phyloP scores from a whole-genome alignment of 129 eudicot genomes.

The Flaveria bidentis region DNA sequence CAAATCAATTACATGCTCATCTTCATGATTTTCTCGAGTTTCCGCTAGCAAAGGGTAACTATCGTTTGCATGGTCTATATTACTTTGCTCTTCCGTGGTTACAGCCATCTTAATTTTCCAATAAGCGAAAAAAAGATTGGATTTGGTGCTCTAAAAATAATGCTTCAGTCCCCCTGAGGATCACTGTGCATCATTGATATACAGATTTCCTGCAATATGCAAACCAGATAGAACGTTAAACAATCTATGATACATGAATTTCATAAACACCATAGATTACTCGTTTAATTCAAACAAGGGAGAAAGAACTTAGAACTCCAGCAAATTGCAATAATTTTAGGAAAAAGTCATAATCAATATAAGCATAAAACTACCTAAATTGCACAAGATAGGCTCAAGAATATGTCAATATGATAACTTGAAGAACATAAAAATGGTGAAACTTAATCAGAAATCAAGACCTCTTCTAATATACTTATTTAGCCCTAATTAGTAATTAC shows the following conservation, averaged over 20 bases:
- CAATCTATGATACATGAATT: neutral
- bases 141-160: neutral
- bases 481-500: conserved; percentile 11
- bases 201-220: neutral
- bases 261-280: neutral
- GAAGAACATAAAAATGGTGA: conserved; percentile 23
- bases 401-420: conserved; percentile 7
- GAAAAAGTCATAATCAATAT: neutral
- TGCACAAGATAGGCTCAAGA: too few species aligned
- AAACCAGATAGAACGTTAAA: too few species aligned
- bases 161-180: conserved; percentile 25
- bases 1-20: conserved; percentile 53
- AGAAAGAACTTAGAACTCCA: neutral
- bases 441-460: neutral
- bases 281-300: neutral
- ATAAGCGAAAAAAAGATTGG: conserved; percentile 20
- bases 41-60: conserved; percentile 58
- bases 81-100: conserved; percentile 44
- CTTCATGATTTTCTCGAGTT: conserved; percentile 36
- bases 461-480: neutral
- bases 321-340: neutral
- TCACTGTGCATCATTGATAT: neutral
- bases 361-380: neutral
- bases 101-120: conserved; percentile 40
- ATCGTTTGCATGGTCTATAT: conserved; percentile 48